Evolutionary conservation across 140 eudicot genomes (phyloP).

Genomic region (Flaveria floridana): DNA sequence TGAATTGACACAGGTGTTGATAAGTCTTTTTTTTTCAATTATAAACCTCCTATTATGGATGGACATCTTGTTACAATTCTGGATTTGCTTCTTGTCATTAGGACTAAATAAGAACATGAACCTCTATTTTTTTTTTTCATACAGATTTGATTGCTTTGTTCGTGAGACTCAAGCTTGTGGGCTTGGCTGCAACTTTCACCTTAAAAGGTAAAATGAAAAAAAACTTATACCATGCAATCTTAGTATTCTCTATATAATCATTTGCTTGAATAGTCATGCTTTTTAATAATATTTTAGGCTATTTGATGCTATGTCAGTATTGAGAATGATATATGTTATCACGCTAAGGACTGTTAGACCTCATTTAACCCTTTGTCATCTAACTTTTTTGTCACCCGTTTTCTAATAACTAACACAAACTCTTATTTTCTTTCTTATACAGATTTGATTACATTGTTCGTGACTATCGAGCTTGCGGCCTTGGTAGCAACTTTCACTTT

Average conservation of each 20-base stretch:
- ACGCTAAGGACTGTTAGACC: no score
- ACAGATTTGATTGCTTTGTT: slow-evolving; percentile 12
- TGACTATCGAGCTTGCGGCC: slow-evolving; percentile 80
- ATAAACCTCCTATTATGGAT: neutral
- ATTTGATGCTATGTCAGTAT: neutral
- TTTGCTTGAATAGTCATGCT: slow-evolving; percentile 12
- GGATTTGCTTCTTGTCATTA: neutral
- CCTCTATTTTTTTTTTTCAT: no score
- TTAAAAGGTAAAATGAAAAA: slow-evolving; percentile 47
- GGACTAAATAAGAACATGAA: no score
- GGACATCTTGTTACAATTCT: neutral
- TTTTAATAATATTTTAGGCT: slow-evolving; percentile 48
- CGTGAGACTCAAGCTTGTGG: slow-evolving; percentile 90
- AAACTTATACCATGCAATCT: slow-evolving; percentile 7
- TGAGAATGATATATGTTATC: no score
- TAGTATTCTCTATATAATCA: neutral
- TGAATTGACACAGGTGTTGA: slow-evolving; percentile 73
- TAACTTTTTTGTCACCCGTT: no score
- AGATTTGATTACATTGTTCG: slow-evolving; percentile 86
- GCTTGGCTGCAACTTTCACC: slow-evolving; percentile 68
- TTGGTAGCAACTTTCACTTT: slow-evolving; percentile 69
- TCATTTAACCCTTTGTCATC: no score
- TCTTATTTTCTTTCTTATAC: slow-evolving; percentile 13
- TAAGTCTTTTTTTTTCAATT: slow-evolving; percentile 39
- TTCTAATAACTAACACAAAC: neutral